Evolutionary conservation across 345 rosid species (phyloP).

Genomic region (Brassica nigra): DNA sequence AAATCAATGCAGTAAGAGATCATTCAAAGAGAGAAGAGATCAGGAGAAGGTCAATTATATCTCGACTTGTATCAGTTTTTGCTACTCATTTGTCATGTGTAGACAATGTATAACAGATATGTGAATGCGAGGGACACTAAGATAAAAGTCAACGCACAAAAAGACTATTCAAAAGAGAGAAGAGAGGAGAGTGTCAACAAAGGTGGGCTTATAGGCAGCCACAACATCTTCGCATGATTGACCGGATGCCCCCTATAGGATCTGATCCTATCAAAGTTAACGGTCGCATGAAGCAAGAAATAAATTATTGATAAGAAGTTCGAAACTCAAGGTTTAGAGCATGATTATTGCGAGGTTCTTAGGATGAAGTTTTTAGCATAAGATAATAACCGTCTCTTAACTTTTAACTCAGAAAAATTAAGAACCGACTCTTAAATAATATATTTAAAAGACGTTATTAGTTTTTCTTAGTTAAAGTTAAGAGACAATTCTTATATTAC

Average conservation of each 20-base stretch:
- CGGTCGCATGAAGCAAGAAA: background rate
- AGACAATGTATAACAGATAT: background rate
- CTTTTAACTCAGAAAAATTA: too few relatives aligned
- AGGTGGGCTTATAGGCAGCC: conserved; percentile 7
- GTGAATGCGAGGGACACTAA: background rate
- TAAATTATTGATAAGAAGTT: background rate
- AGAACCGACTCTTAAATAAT: too few relatives aligned
- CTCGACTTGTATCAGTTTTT: background rate
- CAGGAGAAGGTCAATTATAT: background rate
- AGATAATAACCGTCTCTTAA: too few relatives aligned
- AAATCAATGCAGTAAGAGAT: conserved; percentile 8
- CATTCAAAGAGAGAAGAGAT: background rate
- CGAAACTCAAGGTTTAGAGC: background rate
- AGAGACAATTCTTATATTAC: too few relatives aligned
- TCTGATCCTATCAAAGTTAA: conserved; percentile 3
- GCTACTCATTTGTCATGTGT: conserved; percentile 14
- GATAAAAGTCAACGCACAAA: background rate
- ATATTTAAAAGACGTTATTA: too few relatives aligned
- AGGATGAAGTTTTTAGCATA: too few relatives aligned
- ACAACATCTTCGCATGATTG: conserved; percentile 10
- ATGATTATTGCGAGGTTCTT: too few relatives aligned
- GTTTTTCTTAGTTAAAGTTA: too few relatives aligned
- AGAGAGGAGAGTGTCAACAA: conserved; percentile 21
- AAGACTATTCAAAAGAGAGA: conserved; percentile 11
- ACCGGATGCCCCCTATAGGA: background rate